Base-by-base conservation (phyloP, 2,329 filamentous ascomycete genomes). In the Ophiostoma triangulosporum region DNA sequence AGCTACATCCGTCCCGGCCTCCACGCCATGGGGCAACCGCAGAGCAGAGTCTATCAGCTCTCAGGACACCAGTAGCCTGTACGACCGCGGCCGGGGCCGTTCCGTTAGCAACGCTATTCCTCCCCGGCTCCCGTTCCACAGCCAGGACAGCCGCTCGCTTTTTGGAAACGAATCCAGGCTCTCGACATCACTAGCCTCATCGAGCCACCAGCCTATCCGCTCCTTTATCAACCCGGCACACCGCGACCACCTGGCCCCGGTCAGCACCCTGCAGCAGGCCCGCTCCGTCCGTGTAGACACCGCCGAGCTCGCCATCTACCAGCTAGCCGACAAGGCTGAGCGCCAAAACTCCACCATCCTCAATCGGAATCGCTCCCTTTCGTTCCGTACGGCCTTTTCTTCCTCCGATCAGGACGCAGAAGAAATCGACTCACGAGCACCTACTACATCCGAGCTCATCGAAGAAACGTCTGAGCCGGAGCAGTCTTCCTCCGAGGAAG, bases 201-300 rank as follows among this genome's bases (percentile, higher is more conserved):
- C 63, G 14, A 64, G 60, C 56, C 73, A 82, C 63, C 74, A 85
- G 57, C 84, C 84, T 4, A 81, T 84, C 49, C 75, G 84, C 53
- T 87, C 83, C 3, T 88, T 86, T 59, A 80, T 86, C 53, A 81
- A 86, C 59, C 77, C 81, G 52, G 78, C 80, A 36, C 73, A 78
- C 35, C 76, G 81, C 57, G 78, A 80, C 40, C 69, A 27, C 20
- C 4, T 58, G 78, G 74, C 70, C 36, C 74, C 75, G 17, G 64
- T 78, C 68, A 86, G 91, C 64, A 84, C 80, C 60, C 77, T 80
- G 17, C 80, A 87, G 61, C 86, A 87, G 66, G 85, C 87, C 32
- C 80, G 83, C 56, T 86, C 82, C 59, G 84, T 95, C 38, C 84
- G 89, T 58, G 84, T 93, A 68, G 84, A 93, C 64, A 94, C 89